phyloP scores from a whole-genome alignment of 2,329 filamentous ascomycete genomes.

The Aspergillus floridensis region DNA sequence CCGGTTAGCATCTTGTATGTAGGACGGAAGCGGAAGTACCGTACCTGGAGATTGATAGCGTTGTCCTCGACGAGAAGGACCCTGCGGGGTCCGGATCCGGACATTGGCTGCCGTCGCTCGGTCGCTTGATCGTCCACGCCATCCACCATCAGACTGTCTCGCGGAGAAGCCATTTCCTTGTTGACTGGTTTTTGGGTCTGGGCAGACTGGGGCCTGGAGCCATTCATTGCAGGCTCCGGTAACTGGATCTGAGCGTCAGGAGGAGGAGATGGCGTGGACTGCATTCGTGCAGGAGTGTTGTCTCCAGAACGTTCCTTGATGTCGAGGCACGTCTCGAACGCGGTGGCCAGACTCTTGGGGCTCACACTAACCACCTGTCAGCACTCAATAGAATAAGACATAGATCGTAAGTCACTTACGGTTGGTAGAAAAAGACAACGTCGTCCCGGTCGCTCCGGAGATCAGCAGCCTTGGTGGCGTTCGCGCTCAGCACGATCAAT shows the following conservation, averaged over 20 bases:
- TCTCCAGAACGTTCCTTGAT: background rate
- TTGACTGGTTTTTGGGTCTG: background rate
- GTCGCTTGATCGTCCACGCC: background rate
- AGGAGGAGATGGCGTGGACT: background rate
- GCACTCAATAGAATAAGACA: no score
- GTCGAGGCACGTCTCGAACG: constrained; percentile 16
- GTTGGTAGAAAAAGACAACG: constrained; percentile 22
- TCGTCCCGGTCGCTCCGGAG: constrained; percentile 14
- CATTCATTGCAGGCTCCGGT: background rate
- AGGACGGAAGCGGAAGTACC: background rate
- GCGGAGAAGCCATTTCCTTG: background rate
- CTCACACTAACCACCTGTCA: constrained; percentile 15
- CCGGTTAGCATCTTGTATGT: background rate
- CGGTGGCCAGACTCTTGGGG: constrained; percentile 19
- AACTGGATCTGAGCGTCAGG: background rate
- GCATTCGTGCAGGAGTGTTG: background rate
- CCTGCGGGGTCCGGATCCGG: background rate
- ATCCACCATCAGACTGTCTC: background rate
- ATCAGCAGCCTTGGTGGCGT: constrained; percentile 16
- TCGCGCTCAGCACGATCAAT: constrained; percentile 19
- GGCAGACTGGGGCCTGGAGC: background rate
- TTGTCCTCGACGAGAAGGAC: constrained; percentile 10
- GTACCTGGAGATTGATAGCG: constrained; percentile 20
- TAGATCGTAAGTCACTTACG: background rate
- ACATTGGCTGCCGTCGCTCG: background rate